Evolutionary conservation across 2,329 filamentous ascomycete species (phyloP).

Genomic region (Talaromyces piceae): DNA sequence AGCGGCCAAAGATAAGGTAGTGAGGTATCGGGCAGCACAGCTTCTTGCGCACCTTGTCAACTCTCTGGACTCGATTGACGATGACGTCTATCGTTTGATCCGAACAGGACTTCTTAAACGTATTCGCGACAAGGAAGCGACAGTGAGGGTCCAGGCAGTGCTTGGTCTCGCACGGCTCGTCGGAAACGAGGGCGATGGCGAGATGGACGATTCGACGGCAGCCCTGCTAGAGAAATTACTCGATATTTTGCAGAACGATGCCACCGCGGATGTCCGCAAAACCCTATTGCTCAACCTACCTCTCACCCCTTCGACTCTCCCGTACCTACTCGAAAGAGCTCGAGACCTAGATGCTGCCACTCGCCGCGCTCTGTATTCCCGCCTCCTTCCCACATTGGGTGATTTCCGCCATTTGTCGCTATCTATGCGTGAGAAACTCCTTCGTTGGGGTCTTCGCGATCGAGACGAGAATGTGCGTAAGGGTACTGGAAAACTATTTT

Average conservation of each 20-base stretch:
- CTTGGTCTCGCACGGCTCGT: slow-evolving; percentile 80
- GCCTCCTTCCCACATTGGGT: slow-evolving; percentile 76
- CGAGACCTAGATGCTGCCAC: slow-evolving; percentile 82
- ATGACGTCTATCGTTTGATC: slow-evolving; percentile 79
- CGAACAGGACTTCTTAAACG: slow-evolving; percentile 73
- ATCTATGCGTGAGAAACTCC: slow-evolving; percentile 87
- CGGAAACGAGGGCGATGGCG: slow-evolving; percentile 60
- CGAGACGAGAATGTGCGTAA: slow-evolving; percentile 91
- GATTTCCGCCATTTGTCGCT: slow-evolving; percentile 92
- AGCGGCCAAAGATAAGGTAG: slow-evolving; percentile 81
- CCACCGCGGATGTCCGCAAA: slow-evolving; percentile 84
- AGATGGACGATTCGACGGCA: slow-evolving; percentile 59
- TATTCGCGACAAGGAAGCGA: slow-evolving; percentile 87
- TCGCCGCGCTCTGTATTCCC: slow-evolving; percentile 76
- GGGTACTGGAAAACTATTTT: slow-evolving; percentile 81
- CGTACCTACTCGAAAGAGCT: slow-evolving; percentile 82
- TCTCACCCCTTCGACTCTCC: slow-evolving; percentile 71
- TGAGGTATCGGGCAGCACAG: slow-evolving; percentile 84
- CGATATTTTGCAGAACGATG: slow-evolving; percentile 85
- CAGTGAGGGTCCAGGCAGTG: slow-evolving; percentile 86
- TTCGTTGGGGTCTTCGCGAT: slow-evolving; percentile 90
- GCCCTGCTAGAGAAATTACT: slow-evolving; percentile 76
- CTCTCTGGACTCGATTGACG: slow-evolving; percentile 83
- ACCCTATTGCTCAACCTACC: slow-evolving; percentile 87
- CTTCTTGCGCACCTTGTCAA: slow-evolving; percentile 87